Conservation (phyloP, 176 grass and related monocot species). For the Aegilops umbellulata region DNA sequence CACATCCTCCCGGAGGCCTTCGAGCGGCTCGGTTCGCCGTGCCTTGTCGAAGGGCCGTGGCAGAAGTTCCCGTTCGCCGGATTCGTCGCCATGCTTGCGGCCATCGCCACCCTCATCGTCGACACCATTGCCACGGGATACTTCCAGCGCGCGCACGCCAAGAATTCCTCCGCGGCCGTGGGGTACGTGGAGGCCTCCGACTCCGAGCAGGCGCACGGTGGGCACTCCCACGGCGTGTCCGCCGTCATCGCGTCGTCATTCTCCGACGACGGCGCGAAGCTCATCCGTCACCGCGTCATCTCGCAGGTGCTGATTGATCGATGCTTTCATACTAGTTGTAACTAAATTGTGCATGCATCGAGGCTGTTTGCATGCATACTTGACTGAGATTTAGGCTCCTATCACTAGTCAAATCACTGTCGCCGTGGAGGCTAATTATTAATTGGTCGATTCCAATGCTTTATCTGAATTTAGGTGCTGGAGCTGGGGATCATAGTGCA, state of each 20-base stretch:
- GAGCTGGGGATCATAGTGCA: conserved; percentile 67
- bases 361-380: neutral
- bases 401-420: too few species aligned
- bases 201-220: conserved; percentile 18
- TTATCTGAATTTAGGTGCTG: conserved; percentile 38
- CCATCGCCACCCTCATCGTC: conserved; percentile 61
- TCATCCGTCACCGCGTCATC: conserved; percentile 68
- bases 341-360: neutral
- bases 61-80: conserved; percentile 56
- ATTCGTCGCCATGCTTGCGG: conserved; percentile 55
- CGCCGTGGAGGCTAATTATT: too few species aligned
- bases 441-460: neutral
- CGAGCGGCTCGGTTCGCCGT: conserved; percentile 48
- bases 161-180: neutral
- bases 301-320: conserved; percentile 41
- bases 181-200: neutral
- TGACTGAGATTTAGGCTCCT: neutral
- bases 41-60: conserved; percentile 54
- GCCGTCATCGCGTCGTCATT: neutral
- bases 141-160: conserved; percentile 46
- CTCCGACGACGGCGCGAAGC: conserved; percentile 21
- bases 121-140: conserved; percentile 75
- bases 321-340: neutral
- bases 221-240: conserved; percentile 22
- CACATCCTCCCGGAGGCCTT: conserved; percentile 73